These are phyloP conservation scores for Saitoella complicata DNA, from an alignment of 805 yeast species.

Conservation along the genomic window DNA sequence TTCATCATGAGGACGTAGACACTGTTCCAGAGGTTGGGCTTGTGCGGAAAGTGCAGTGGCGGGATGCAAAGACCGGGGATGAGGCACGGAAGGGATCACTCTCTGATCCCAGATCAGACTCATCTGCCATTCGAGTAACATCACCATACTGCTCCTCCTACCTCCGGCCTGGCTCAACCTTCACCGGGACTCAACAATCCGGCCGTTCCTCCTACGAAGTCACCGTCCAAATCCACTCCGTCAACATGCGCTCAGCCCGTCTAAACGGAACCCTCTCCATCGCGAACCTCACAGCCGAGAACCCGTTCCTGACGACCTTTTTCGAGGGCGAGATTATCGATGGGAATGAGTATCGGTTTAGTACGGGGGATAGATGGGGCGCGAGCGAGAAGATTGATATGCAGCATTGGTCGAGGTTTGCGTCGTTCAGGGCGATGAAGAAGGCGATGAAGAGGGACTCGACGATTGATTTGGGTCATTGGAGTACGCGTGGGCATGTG, in stretches of 20 bases:
- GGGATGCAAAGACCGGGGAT: too few relatives aligned
- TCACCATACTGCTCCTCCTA: too few relatives aligned
- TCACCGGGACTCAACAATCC: constrained; percentile 55
- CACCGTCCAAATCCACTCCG: constrained; percentile 48
- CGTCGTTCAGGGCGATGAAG: constrained; percentile 25
- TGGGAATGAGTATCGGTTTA: constrained; percentile 41
- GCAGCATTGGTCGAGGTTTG: constrained; percentile 51
- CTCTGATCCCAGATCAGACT: too few relatives aligned
- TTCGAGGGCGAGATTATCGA: constrained; percentile 51
- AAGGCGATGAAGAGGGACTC: constrained; percentile 14
- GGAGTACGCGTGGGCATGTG: constrained; percentile 30
- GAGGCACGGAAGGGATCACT: too few relatives aligned
- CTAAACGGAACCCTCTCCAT: constrained; percentile 49
- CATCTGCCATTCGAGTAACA: too few relatives aligned
- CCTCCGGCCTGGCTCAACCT: constrained; percentile 45
- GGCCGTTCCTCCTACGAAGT: constrained; percentile 52
- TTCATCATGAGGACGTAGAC: too few relatives aligned
- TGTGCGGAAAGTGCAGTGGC: too few relatives aligned
- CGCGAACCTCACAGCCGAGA: constrained; percentile 40
- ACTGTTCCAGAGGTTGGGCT: too few relatives aligned
- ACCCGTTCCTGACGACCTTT: constrained; percentile 52
- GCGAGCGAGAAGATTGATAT: constrained; percentile 43
- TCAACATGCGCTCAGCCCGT: constrained; percentile 38
- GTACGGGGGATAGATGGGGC: constrained; percentile 47
- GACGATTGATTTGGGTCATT: constrained; percentile 19